Conservation (phyloP, 2,329 filamentous ascomycete genomes). For the Ophiostoma populinum region DNA sequence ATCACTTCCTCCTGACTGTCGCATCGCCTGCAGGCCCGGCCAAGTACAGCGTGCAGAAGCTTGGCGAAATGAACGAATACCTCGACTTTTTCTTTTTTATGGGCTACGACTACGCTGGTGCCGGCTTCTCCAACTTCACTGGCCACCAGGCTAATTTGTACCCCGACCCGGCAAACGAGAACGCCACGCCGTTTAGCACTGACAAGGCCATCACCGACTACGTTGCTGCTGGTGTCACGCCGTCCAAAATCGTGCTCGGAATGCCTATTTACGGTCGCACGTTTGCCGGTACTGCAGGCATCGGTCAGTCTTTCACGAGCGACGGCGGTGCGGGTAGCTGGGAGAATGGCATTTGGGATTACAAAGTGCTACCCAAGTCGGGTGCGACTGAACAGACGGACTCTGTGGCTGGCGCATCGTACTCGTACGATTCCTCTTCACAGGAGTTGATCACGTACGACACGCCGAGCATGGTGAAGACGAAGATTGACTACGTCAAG, state of each 20-base stretch:
- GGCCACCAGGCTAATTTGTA: constrained; percentile 61
- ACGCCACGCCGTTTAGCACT: constrained; percentile 52
- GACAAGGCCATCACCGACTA: constrained; percentile 50
- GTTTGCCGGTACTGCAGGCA: constrained; percentile 47
- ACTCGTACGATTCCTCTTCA: constrained; percentile 45
- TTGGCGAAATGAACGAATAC: constrained; percentile 26
- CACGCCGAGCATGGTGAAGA: constrained; percentile 37
- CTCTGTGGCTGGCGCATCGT: constrained; percentile 41
- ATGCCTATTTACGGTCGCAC: constrained; percentile 67
- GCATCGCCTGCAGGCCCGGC: constrained; percentile 30
- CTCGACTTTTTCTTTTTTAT: constrained; percentile 45
- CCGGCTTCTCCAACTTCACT: constrained; percentile 37
- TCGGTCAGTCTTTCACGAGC: constrained; percentile 45
- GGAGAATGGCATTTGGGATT: constrained; percentile 66
- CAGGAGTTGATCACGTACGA: constrained; percentile 57
- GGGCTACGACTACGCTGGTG: constrained; percentile 58
- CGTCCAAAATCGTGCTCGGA: constrained; percentile 54
- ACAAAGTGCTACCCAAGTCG: constrained; percentile 52
- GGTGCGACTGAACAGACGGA: constrained; percentile 44
- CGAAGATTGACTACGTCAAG: constrained; percentile 51
- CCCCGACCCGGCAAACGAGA: constrained; percentile 31
- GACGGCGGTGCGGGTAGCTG: constrained; percentile 53
- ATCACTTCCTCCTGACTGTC: constrained; percentile 36
- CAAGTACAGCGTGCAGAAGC: constrained; percentile 30
- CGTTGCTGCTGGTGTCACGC: constrained; percentile 39